phyloP scores from a whole-genome alignment of 2,329 filamentous ascomycete species.

The Paraphoma chrysanthemicola region DNA sequence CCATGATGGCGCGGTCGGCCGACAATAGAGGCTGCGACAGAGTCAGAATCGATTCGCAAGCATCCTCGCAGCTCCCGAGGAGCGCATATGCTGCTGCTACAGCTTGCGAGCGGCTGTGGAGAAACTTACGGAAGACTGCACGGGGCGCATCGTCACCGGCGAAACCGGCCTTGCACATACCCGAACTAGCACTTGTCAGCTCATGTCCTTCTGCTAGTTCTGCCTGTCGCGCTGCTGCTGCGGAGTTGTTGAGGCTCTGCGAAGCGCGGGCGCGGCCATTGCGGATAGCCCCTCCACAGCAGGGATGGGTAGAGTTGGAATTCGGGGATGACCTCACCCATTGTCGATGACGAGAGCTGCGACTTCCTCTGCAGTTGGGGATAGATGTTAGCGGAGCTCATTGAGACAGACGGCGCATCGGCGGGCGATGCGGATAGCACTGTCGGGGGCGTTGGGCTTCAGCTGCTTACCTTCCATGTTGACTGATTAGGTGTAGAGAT shows the following conservation, averaged over 20 bases:
- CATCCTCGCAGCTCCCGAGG: conserved; percentile 1
- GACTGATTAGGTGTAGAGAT: conserved; percentile 52
- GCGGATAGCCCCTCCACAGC: conserved; percentile 47
- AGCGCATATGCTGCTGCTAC: conserved; percentile 17
- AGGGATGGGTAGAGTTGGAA: conserved; percentile 44
- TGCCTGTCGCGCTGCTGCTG: conserved; percentile 30
- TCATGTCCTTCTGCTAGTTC: conserved; percentile 30
- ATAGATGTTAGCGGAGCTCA: conserved; percentile 45
- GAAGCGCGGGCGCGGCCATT: conserved; percentile 29
- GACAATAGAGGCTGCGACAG: conserved; percentile 87
- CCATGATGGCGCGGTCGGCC: conserved; percentile 99
- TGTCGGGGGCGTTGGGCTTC: conserved; percentile 28
- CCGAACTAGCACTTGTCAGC: conserved; percentile 74
- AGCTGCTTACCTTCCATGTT: conserved; percentile 73
- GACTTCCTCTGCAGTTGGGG: conserved; percentile 84
- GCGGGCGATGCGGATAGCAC: conserved; percentile 21
- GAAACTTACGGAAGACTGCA: conserved; percentile 98
- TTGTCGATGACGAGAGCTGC: conserved; percentile 99
- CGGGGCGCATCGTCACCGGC: conserved; percentile 99
- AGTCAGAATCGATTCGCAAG: conserved; percentile 36
- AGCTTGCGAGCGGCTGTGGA: conserved; percentile 11
- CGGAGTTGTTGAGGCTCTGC: conserved; percentile 27
- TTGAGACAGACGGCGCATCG: conserved; percentile 34
- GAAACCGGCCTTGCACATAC: conserved; percentile 99
- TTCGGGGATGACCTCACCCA: conserved; percentile 78